These are phyloP conservation scores for Cnidoscolus chayamansa DNA, from an alignment of 441 rosid genomes.

Conservation along the genomic window DNA sequence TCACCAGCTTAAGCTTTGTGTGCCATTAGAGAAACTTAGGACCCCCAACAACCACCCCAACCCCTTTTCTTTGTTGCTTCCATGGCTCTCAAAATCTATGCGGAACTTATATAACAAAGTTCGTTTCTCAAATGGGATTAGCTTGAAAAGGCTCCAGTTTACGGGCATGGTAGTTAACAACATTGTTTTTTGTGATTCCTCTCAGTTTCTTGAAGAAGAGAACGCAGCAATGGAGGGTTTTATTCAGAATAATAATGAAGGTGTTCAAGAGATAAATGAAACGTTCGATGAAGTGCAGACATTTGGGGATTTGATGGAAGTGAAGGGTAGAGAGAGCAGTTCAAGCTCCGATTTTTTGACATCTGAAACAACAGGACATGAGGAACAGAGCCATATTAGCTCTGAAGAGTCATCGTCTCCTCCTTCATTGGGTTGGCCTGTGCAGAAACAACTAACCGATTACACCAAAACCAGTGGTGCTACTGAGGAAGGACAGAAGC, in stretches of 20 bases:
- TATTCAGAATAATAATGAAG: conserved; percentile 30
- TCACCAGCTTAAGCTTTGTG: conserved; percentile 38
- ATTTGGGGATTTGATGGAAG: conserved; percentile 47
- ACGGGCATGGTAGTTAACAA: conserved; percentile 49
- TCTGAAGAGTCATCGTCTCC: conserved; percentile 62
- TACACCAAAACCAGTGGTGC: conserved; percentile 32
- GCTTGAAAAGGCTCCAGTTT: conserved; percentile 30
- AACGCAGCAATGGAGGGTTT: conserved; percentile 43
- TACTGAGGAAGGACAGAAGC: conserved; percentile 36
- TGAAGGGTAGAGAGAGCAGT: conserved; percentile 54
- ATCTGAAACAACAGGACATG: conserved; percentile 56
- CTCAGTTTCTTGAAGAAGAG: conserved; percentile 34
- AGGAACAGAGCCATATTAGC: conserved; percentile 58
- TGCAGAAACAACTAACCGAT: conserved; percentile 38
- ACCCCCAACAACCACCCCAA: conserved; percentile 12
- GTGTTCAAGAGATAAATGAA: conserved; percentile 32
- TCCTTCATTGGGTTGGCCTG: conserved; percentile 53
- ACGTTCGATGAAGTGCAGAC: conserved; percentile 29
- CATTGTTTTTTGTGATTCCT: conserved; percentile 41
- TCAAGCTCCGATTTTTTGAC: conserved; percentile 72
- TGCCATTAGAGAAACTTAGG: conserved; percentile 33
- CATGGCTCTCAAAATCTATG: conserved; percentile 46
- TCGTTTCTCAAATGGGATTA: conserved; percentile 32
- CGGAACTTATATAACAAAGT: conserved; percentile 33
- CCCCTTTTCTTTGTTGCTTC: conserved; percentile 28